A percentile compares a stretch with the other conserved stretches of the same genome.
Evolutionary conservation across 2,329 filamentous ascomycete genomes (phyloP).

Genomic region (Lachnellula hyalina): DNA sequence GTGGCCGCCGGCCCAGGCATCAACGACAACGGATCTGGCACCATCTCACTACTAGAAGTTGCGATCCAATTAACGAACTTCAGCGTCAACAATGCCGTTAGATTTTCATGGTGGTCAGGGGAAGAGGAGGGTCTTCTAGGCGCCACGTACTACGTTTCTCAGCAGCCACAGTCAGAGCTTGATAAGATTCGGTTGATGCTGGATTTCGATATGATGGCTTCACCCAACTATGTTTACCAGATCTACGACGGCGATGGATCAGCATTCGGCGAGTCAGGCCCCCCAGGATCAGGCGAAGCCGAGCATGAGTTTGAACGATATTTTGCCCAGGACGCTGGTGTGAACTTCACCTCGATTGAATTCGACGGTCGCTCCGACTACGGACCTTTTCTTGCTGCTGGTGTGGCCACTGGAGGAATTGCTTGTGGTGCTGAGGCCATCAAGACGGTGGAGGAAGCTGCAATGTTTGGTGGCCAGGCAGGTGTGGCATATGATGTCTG

Average conservation of each 20-base stretch:
- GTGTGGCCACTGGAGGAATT: conserved; percentile 68
- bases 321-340: conserved; percentile 10
- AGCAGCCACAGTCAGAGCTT: conserved; percentile 50
- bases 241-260: conserved; percentile 67
- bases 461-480: conserved; percentile 62
- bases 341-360: conserved; percentile 26
- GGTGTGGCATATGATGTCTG: conserved; percentile 51
- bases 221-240: conserved; percentile 58
- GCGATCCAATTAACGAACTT: conserved; percentile 52
- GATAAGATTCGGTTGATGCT: conserved; percentile 59
- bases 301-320: conserved; percentile 16
- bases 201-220: conserved; percentile 43
- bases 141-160: conserved; percentile 54
- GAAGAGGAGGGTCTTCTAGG: conserved; percentile 60
- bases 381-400: conserved; percentile 65
- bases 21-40: conserved; percentile 34
- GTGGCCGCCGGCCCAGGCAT: conserved; percentile 50
- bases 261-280: conserved; percentile 63
- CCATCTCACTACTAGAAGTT: conserved; percentile 50
- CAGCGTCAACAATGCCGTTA: conserved; percentile 57
- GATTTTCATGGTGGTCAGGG: conserved; percentile 61
- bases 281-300: conserved; percentile 47
- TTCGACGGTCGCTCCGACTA: conserved; percentile 79
- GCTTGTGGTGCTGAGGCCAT: conserved; percentile 70
- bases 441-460: conserved; percentile 62